Evolutionary conservation across 805 yeast species (phyloP).

Genomic region (Blastobotrys mokoenaii): DNA sequence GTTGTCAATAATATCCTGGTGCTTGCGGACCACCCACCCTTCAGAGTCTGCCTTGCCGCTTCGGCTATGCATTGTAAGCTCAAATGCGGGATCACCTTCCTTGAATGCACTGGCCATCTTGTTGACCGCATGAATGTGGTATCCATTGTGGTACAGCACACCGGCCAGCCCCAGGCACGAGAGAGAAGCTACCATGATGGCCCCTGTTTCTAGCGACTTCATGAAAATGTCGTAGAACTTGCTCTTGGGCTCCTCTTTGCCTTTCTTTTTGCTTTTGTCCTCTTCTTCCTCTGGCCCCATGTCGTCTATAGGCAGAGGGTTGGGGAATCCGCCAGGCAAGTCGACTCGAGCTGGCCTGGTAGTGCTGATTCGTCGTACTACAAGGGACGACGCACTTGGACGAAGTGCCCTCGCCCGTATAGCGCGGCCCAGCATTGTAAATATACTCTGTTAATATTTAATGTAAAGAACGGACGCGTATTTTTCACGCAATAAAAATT

Average conservation of each 20-base stretch:
- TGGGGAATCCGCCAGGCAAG: neutral
- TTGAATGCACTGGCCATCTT: constrained; percentile 64
- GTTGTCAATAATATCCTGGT: constrained; percentile 56
- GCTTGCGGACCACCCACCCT: constrained; percentile 65
- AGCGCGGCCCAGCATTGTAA: no score
- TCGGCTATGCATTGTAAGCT: constrained; percentile 43
- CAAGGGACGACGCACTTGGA: no score
- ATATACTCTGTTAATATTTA: no score
- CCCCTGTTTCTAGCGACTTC: constrained; percentile 46
- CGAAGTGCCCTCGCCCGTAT: no score
- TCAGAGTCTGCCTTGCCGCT: constrained; percentile 23
- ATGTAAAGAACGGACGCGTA: no score
- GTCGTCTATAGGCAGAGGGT: neutral
- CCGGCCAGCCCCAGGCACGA: constrained; percentile 67
- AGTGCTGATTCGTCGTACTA: no score
- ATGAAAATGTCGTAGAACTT: constrained; percentile 7
- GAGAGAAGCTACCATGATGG: constrained; percentile 62
- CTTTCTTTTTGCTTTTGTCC: constrained; percentile 5
- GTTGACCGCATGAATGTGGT: constrained; percentile 47
- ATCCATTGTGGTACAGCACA: constrained; percentile 54
- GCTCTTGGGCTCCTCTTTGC: constrained; percentile 3
- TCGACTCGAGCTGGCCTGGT: no score
- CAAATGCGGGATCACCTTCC: constrained; percentile 56
- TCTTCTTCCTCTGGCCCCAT: constrained; percentile 1
- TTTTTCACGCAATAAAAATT: no score